Evolutionary conservation across 208 protist species (phyloP).

Genomic region (Trypanosoma cruzi): DNA sequence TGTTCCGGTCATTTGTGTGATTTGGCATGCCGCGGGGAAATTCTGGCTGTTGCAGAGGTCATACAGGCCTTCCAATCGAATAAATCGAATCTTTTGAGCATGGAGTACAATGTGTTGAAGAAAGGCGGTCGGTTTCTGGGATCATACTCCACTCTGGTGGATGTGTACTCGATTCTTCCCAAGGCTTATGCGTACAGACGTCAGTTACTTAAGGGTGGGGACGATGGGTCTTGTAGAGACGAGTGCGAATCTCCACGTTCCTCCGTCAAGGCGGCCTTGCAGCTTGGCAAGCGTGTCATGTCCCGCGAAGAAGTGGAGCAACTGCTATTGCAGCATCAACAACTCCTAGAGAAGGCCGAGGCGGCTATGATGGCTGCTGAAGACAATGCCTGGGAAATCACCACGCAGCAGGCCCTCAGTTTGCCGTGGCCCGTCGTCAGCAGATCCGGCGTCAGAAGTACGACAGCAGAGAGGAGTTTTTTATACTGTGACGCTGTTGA

Average conservation of each 20-base stretch:
- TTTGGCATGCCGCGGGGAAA: constrained; percentile 64
- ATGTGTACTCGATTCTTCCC: constrained; percentile 81
- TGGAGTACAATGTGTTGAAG: constrained; percentile 82
- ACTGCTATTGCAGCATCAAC: constrained; percentile 62
- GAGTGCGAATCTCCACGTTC: constrained; percentile 11
- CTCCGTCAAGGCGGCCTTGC: constrained; percentile 45
- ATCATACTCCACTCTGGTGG: constrained; percentile 42
- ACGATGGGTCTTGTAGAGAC: neutral
- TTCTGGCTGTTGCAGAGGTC: constrained; percentile 75
- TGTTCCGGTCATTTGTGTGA: constrained; percentile 77
- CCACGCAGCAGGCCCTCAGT: constrained; percentile 30
- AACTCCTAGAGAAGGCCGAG: constrained; percentile 57
- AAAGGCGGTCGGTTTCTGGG: constrained; percentile 53
- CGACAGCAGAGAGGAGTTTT: constrained; percentile 36
- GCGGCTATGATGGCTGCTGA: constrained; percentile 57
- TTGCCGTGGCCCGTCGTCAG: constrained; percentile 58
- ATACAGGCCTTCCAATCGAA: constrained; percentile 68
- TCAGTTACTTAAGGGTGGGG: constrained; percentile 33
- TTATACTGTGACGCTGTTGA: constrained; percentile 57
- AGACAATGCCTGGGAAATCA: constrained; percentile 36
- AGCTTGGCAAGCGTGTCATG: constrained; percentile 36
- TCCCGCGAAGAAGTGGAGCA: constrained; percentile 54
- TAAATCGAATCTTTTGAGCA: constrained; percentile 69
- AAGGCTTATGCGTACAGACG: constrained; percentile 73
- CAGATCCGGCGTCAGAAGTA: neutral